Evolutionary conservation across 2,329 filamentous ascomycete species (phyloP).

Genomic region (Neofusicoccum umdonicola): DNA sequence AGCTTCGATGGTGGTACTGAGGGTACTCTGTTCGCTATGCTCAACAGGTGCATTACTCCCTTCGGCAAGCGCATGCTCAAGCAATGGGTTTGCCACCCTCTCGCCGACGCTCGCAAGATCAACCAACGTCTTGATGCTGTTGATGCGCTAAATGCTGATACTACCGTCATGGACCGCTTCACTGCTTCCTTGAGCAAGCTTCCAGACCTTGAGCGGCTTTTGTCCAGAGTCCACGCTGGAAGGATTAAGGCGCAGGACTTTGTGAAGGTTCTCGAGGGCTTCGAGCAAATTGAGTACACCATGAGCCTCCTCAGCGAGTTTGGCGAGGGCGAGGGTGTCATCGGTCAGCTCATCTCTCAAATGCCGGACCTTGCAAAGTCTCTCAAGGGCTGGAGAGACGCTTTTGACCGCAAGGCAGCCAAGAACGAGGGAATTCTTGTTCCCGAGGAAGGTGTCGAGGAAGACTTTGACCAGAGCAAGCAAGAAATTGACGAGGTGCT

Average conservation of each 20-base stretch:
- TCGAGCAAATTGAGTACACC: slow-evolving; percentile 96
- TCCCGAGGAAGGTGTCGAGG: slow-evolving; percentile 81
- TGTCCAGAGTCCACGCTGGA: slow-evolving; percentile 90
- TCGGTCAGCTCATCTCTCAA: slow-evolving; percentile 75
- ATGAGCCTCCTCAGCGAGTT: slow-evolving; percentile 75
- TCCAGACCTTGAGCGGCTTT: slow-evolving; percentile 89
- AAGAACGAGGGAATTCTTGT: slow-evolving; percentile 78
- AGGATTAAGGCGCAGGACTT: slow-evolving; percentile 91
- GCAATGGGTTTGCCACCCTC: slow-evolving; percentile 94
- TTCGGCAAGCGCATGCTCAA: slow-evolving; percentile 96
- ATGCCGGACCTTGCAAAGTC: slow-evolving; percentile 82
- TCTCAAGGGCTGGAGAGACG: slow-evolving; percentile 82
- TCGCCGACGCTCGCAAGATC: slow-evolving; percentile 82
- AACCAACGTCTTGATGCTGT: slow-evolving; percentile 93
- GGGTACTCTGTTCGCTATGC: slow-evolving; percentile 83
- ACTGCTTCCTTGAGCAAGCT: slow-evolving; percentile 84
- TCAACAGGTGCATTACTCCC: slow-evolving; percentile 92
- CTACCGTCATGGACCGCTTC: slow-evolving; percentile 78
- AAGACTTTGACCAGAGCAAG: slow-evolving; percentile 85
- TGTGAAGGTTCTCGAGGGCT: slow-evolving; percentile 87
- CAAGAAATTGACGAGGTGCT: slow-evolving; percentile 74
- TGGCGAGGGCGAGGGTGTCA: slow-evolving; percentile 74
- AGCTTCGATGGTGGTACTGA: slow-evolving; percentile 80
- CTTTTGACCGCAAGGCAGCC: slow-evolving; percentile 81
- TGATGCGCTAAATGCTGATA: slow-evolving; percentile 84